phyloP scores from a whole-genome alignment of 352 stramenopile species.

The Phytophthora aleatoria region DNA sequence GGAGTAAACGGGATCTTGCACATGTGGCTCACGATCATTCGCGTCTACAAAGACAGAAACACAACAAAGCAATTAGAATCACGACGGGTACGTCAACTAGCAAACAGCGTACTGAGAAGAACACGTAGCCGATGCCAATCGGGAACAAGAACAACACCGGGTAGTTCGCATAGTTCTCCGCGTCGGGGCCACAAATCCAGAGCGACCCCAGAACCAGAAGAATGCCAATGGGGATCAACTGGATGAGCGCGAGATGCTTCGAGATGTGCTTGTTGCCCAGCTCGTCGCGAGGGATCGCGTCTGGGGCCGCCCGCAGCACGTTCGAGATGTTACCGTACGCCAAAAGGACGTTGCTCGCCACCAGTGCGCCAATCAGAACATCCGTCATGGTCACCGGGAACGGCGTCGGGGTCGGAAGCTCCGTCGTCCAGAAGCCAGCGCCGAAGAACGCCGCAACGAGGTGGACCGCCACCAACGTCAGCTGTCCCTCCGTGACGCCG shows the following conservation, averaged over 20 bases:
- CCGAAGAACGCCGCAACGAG: conserved; percentile 64
- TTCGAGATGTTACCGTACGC: conserved; percentile 77
- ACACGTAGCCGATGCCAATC: conserved; percentile 83
- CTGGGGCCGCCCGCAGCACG: conserved; percentile 59
- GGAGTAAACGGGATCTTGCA: conserved; percentile 88
- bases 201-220: conserved; percentile 62
- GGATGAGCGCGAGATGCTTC: conserved; percentile 75
- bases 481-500: conserved; percentile 85
- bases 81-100: background rate
- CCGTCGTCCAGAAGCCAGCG: conserved; percentile 54
- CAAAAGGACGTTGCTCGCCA: conserved; percentile 81
- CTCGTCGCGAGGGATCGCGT: conserved; percentile 66
- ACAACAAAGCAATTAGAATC: conserved; percentile 7
- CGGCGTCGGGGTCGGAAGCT: conserved; percentile 33
- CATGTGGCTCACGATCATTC: conserved; percentile 92
- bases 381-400: conserved; percentile 51
- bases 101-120: conserved; percentile 70
- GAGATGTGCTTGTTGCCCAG: conserved; percentile 86
- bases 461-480: conserved; percentile 75
- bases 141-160: conserved; percentile 80
- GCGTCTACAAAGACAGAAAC: conserved; percentile 55
- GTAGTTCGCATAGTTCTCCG: conserved; percentile 66
- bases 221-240: conserved; percentile 75
- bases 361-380: conserved; percentile 56
- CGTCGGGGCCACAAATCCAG: conserved; percentile 77